Evolutionary conservation across 192 early-diverging fungal species (phyloP), one percentile per base, ranked within the genome.

Genomic region (Entomortierella chlamydospora): DNA sequence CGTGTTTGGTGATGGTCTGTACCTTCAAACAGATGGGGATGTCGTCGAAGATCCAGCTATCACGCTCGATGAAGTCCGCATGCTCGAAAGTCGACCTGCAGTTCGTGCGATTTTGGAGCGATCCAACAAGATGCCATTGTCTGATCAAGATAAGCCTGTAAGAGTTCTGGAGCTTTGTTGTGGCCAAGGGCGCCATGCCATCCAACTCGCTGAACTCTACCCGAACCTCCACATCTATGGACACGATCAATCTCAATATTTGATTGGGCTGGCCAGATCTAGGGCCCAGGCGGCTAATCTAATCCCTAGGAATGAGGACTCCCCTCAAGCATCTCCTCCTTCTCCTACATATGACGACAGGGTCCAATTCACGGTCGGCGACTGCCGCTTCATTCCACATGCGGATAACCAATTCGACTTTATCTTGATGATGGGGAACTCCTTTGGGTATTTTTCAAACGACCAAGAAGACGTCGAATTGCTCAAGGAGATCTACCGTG

Each of bases 31-130:
- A 2, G 90, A 91, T 54, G 90, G 90, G 7, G 89, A 90, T 73
- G 89, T 91, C 11, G 89, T 90, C 25, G 90, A 91, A 65, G 90
- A 91, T 69, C 88, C 88, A 4, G 87, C 84, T 4, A 88, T 90
- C 42, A 91, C 90, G 3, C 54, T 73, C 34, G 83, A 83, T 31
- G 90, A 91, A 58, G 68, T 91, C 5, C 82, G 56, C 2, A 61
- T 89, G 42, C 56, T 91, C 52, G 86, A 87, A 51, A 58, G 41
- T 17, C 33, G 57, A 26, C 33, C 45, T 10, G 45, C 17, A 12
- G 52, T 68, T 31, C 58, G 43, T 23, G 2, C 25, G 5, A 54
- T 54, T 54, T 29, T 54, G 2, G 52, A 54, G 5, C 2, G 23
- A 54, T 54, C 52, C 52, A 29, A 29, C 23, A 50, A 15, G 3